A percentile compares a stretch with the other conserved stretches of the same genome.
Evolutionary conservation across 768 basidiomycete genomes (phyloP).

Genomic region (Serendipita vermifera): DNA sequence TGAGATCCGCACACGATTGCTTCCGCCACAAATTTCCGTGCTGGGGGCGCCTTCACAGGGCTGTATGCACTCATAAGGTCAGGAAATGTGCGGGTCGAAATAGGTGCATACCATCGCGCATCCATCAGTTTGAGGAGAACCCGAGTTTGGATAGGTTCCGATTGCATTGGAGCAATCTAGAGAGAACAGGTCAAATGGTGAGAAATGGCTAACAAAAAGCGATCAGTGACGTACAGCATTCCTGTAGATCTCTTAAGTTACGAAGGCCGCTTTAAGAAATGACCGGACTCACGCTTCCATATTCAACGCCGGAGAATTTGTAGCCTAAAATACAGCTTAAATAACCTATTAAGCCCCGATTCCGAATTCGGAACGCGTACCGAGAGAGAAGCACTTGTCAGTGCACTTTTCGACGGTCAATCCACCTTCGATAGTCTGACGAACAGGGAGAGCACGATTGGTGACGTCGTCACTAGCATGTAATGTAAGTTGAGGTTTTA

Average conservation of each 20-base stretch:
- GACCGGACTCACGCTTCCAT: slow-evolving; percentile 19
- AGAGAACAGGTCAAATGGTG: not conserved
- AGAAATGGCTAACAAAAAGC: not conserved
- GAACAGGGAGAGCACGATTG: not conserved
- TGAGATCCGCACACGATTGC: slow-evolving; percentile 29
- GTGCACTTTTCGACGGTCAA: slow-evolving; percentile 40
- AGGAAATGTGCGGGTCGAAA: slow-evolving; percentile 41
- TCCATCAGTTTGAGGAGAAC: slow-evolving; percentile 33
- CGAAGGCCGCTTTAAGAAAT: too few species aligned
- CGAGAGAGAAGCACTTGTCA: slow-evolving; percentile 32
- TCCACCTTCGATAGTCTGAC: slow-evolving; percentile 27
- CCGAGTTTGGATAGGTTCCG: slow-evolving; percentile 34
- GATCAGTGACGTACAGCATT: slow-evolving; percentile 38
- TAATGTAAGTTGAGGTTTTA: not conserved
- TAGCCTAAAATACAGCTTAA: too few species aligned
- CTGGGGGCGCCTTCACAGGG: not conserved
- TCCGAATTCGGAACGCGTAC: too few species aligned
- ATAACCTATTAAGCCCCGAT: too few species aligned
- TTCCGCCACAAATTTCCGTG: slow-evolving; percentile 47
- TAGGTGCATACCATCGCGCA: slow-evolving; percentile 58
- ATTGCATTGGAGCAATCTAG: slow-evolving; percentile 40
- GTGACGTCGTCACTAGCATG: not conserved
- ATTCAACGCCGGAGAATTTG: slow-evolving; percentile 30
- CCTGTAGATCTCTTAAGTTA: slow-evolving; percentile 10
- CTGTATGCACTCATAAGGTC: not conserved